Conservation (phyloP, 2,329 filamentous ascomycete species). For the Dothidotthia symphoricarpi region DNA sequence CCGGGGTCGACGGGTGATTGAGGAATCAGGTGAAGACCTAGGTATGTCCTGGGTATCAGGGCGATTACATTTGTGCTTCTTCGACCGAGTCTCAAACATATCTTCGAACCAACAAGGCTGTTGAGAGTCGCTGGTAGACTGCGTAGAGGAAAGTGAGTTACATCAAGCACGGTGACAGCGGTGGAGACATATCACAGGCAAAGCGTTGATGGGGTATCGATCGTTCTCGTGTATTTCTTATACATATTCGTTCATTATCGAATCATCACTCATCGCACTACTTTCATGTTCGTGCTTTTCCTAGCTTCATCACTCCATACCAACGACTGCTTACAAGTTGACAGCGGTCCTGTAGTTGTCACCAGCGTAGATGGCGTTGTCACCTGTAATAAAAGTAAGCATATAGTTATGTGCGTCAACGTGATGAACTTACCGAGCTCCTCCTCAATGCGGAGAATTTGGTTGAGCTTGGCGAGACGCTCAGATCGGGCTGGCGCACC, state of each 20-base stretch:
- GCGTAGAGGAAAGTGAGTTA: no score
- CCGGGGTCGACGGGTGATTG: no score
- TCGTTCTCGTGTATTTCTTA: conserved; percentile 13
- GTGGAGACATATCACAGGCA: no score
- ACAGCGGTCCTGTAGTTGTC: conserved; percentile 87
- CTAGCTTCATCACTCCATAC: background rate
- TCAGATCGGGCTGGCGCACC: conserved; percentile 79
- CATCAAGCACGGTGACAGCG: no score
- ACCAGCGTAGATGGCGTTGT: conserved; percentile 88
- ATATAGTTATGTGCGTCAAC: background rate
- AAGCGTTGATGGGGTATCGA: conserved; percentile 5
- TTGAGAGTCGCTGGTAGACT: no score
- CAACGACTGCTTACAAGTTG: conserved; percentile 55
- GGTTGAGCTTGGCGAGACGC: conserved; percentile 99
- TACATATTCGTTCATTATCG: conserved; percentile 13
- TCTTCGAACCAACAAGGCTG: no score
- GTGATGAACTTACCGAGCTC: conserved; percentile 59
- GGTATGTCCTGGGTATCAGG: no score
- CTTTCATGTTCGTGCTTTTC: conserved; percentile 7
- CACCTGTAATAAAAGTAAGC: conserved; percentile 25
- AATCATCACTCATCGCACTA: conserved; percentile 9
- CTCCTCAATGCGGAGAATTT: conserved; percentile 99
- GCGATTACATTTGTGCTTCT: no score
- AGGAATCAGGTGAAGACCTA: no score
- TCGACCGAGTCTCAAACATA: no score